Evolutionary conservation across 768 basidiomycete species (phyloP), one percentile per base, ranked within the genome.

Genomic region (Rhodotorula graminis): DNA sequence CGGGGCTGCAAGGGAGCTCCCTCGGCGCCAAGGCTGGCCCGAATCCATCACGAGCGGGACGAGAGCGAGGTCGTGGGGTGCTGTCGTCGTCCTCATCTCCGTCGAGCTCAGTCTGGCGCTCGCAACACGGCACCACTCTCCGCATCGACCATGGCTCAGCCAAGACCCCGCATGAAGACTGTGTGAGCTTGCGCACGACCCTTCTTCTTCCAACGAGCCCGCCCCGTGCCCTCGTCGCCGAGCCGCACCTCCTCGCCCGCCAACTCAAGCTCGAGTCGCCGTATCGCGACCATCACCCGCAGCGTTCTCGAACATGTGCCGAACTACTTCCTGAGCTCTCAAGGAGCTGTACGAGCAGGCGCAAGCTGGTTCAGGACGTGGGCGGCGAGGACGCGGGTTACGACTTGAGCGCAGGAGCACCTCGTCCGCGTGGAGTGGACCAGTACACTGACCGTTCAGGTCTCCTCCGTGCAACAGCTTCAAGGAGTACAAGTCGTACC

Each of bases 401-500:
- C 37, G n/a, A 40, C 58, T 59, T 42, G 37, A 37, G 37, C 58
- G 19, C 58, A 59, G 40, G 33, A 25, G 29, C 61, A 40, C 55
- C 46, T 29, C n/a, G 2, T n/a, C 37, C 18, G 2, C 10, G 11
- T 56, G 27, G 4, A 16, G 2, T 0, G 1, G 1, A 23, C 31
- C 8, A 53, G 29, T 44, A 18, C 15, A 59, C 58, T 65, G 60
- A 37, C 37, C n/a, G n/a, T n/a, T n/a, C 37, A 37, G 37, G 37
- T 9, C 37, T 37, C 37, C 37, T 37, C 9, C 37, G 37, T 9
- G 37, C 37, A 37, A n/a, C 60, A 74, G 76, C 73, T 79, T 79
- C 73, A 72, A 70, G 49, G 71, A 67, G 21, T 69, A 70, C 29
- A 67, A 71, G 40, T 73, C 69, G 9, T 74, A 72, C 61, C 67